These are phyloP conservation scores for Vanderwaltozyma polyspora DNA, from an alignment of 805 yeast genomes.

Conservation along the genomic window DNA sequence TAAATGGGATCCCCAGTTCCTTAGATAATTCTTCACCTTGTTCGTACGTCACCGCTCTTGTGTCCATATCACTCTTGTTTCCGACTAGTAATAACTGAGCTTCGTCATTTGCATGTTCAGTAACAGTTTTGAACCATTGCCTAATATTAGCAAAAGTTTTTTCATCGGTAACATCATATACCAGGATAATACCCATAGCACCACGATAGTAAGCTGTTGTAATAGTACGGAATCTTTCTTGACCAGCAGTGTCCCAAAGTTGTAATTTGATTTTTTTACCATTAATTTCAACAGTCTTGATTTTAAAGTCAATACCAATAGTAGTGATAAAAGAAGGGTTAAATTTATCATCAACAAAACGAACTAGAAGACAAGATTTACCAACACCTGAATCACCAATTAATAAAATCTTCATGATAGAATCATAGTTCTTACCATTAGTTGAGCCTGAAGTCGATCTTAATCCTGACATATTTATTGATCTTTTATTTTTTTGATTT, in stretches of 20 bases:
- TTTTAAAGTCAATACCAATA: slow-evolving; percentile 96
- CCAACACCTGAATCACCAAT: slow-evolving; percentile 94
- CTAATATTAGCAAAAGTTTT: slow-evolving; percentile 86
- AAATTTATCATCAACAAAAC: slow-evolving; percentile 94
- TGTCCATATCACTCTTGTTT: slow-evolving; percentile 84
- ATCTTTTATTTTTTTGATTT: no score
- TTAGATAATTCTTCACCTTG: slow-evolving; percentile 86
- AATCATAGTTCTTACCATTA: slow-evolving; percentile 45
- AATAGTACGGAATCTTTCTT: slow-evolving; percentile 88
- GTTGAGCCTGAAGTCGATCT: slow-evolving; percentile 22
- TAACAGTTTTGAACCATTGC: slow-evolving; percentile 91
- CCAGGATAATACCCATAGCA: slow-evolving; percentile 77
- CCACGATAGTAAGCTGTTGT: slow-evolving; percentile 89
- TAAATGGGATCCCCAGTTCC: slow-evolving; percentile 78
- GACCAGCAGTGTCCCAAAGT: slow-evolving; percentile 98
- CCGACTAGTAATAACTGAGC: slow-evolving; percentile 92
- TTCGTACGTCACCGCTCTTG: slow-evolving; percentile 77
- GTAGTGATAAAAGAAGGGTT: slow-evolving; percentile 95
- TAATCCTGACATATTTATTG: slow-evolving; percentile 20
- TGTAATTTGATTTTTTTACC: slow-evolving; percentile 90
- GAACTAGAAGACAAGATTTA: slow-evolving; percentile 76
- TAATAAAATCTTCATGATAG: slow-evolving; percentile 81
- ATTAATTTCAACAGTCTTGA: slow-evolving; percentile 87
- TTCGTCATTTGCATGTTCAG: slow-evolving; percentile 93
- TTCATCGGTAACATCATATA: slow-evolving; percentile 78